phyloP scores from a whole-genome alignment of 805 yeast genomes.

The Teunomyces funiuensis region DNA sequence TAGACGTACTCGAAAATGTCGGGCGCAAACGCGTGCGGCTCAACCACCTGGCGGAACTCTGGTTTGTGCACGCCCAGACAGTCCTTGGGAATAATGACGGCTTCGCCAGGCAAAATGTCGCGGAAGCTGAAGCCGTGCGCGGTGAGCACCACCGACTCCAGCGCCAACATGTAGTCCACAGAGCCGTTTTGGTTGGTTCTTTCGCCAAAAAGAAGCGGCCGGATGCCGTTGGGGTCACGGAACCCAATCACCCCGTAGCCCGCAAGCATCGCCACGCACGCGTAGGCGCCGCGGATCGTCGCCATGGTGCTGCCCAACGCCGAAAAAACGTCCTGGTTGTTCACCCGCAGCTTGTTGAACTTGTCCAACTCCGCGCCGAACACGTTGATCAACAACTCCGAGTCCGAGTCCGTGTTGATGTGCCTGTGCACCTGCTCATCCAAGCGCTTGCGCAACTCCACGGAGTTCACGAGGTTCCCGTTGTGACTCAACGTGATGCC shows the following conservation, averaged over 20 bases:
- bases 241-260: slow-evolving; percentile 95
- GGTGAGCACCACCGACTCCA: slow-evolving; percentile 90
- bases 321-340: slow-evolving; percentile 81
- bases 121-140: slow-evolving; percentile 87
- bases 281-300: slow-evolving; percentile 92
- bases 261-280: slow-evolving; percentile 91
- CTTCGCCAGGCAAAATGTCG: slow-evolving; percentile 93
- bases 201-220: slow-evolving; percentile 88
- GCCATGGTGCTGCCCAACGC: slow-evolving; percentile 83
- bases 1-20: slow-evolving; percentile 97
- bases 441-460: slow-evolving; percentile 69
- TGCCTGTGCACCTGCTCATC: slow-evolving; percentile 96
- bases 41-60: slow-evolving; percentile 83
- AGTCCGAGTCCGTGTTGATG: slow-evolving; percentile 94
- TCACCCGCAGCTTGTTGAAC: slow-evolving; percentile 89
- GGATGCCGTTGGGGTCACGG: slow-evolving; percentile 95
- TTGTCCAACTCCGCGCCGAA: slow-evolving; percentile 91
- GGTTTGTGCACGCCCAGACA: slow-evolving; percentile 52
- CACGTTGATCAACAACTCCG: slow-evolving; percentile 83
- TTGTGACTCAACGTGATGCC: slow-evolving; percentile 90
- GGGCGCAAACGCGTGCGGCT: slow-evolving; percentile 78
- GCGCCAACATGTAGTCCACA: slow-evolving; percentile 89
- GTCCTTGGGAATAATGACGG: slow-evolving; percentile 85
- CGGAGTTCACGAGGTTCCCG: slow-evolving; percentile 91
- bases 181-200: slow-evolving; percentile 66